These are phyloP conservation scores for Alternaria burnsii DNA, from an alignment of 2,329 filamentous ascomycete species.

Conservation along the genomic window DNA sequence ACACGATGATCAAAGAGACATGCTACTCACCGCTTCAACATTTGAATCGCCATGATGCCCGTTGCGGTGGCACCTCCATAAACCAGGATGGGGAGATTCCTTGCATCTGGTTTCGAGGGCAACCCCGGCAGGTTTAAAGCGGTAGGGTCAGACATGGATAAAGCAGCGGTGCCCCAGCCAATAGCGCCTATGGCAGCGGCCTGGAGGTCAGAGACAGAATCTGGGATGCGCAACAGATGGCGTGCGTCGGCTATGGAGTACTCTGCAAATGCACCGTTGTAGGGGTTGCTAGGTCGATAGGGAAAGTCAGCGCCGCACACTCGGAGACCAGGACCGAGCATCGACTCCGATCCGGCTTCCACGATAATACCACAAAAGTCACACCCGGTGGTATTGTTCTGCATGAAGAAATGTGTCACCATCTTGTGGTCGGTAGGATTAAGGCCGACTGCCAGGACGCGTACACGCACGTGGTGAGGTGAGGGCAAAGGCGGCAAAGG, in stretches of 20 bases:
- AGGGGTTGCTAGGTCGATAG: neutral
- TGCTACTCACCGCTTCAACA: constrained; percentile 1
- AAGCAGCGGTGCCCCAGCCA: neutral
- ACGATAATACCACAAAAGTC: constrained; percentile 1
- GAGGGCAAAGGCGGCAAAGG: neutral
- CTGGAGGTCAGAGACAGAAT: neutral
- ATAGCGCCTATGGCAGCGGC: neutral
- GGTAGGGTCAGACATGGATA: neutral
- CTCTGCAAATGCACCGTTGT: constrained; percentile 5
- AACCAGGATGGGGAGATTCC: neutral
- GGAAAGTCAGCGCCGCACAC: neutral
- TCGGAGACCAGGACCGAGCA: neutral
- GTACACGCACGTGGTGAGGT: neutral
- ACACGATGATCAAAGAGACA: neutral
- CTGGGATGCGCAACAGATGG: neutral
- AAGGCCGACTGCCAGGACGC: neutral
- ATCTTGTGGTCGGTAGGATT: constrained; percentile 5
- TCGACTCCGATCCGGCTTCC: neutral
- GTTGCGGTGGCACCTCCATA: constrained; percentile 3
- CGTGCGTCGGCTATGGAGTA: neutral
- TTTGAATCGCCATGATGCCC: neutral
- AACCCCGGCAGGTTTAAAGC: neutral
- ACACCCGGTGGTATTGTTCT: neutral
- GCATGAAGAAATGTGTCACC: constrained; percentile 2
- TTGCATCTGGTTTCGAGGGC: neutral